Evolutionary conservation across 2,329 filamentous ascomycete species (phyloP), one percentile per base, ranked within the genome.

Genomic region (Colletotrichum costaricense): DNA sequence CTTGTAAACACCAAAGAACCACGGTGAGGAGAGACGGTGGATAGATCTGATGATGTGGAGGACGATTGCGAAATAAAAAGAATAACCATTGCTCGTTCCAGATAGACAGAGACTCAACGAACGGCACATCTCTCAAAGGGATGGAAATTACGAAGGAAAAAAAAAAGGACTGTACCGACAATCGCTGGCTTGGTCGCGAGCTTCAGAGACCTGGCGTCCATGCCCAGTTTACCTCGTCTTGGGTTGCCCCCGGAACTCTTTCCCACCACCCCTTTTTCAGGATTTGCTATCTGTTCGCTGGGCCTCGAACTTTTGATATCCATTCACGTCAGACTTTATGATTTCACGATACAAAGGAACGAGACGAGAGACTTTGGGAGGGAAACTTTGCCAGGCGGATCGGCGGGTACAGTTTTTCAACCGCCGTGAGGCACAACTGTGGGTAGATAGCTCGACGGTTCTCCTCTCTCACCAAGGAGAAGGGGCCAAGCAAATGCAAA

Each of bases 1-100:
- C 78, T 81, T 90, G 79, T 89, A 77, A 77, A 60, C 62, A n/a
- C 38, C 22, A 57, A 57, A 22, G 60, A 69, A 22, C 16, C 11
- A 12, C 16, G 22, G 52, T 28, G 60, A 56, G 42, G 55, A 66
- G 49, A 33, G 49, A n/a, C 64, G 69, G 55, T 42, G 58, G 38
- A 58, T 24, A 49, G 63, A 22, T 30, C 52, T 14, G 54, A 55
- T 24, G 19, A 64, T 56, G 30, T 55, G 42, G 54, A 55, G 59
- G 28, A 46, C 42, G 66, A 60, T 54, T 35, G 52, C 59, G 66
- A 33, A 59, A 30, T n/a, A 64, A 66, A 35, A 35, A 38, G 42
- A 67, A 57, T 58, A n/a, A 28, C 49, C 63, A 63, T 54, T 63
- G 62, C 35, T 42, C 68, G 63, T 63, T 67, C 66, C 67, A 62